phyloP scores from a whole-genome alignment of 306 rosid genomes.

The Pueraria montana region DNA sequence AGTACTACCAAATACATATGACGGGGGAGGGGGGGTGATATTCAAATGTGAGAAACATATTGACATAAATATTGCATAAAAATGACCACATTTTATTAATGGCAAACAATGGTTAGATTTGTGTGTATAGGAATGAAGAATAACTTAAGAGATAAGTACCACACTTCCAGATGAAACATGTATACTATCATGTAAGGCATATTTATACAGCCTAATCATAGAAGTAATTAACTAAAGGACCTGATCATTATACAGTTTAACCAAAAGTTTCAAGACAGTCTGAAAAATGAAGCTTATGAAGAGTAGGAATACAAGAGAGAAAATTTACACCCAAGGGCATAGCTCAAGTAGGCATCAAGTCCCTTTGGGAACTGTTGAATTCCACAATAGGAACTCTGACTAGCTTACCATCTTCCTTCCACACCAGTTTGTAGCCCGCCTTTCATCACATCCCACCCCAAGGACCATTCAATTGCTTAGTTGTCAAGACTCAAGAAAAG shows the following conservation, averaged over 20 bases:
- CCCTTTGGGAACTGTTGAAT: not conserved
- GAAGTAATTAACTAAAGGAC: slow-evolving; percentile 14
- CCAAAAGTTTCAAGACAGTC: not conserved
- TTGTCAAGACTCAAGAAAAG: slow-evolving; percentile 26
- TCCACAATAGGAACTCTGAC: not conserved
- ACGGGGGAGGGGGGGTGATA: not conserved
- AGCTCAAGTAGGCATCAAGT: slow-evolving; percentile 15
- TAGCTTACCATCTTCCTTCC: slow-evolving; percentile 4
- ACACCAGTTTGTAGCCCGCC: not conserved
- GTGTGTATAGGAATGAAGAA: not conserved
- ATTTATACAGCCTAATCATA: slow-evolving; percentile 26
- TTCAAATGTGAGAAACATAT: slow-evolving; percentile 32
- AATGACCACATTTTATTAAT: not conserved
- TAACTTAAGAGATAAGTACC: not conserved
- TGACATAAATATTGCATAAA: not conserved
- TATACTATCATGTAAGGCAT: not conserved
- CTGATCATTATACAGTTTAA: not conserved
- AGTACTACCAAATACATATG: not conserved
- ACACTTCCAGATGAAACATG: slow-evolving; percentile 5
- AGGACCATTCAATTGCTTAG: slow-evolving; percentile 24
- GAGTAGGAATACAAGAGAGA: slow-evolving; percentile 13
- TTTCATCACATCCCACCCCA: not conserved
- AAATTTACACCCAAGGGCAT: slow-evolving; percentile 31
- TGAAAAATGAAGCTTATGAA: slow-evolving; percentile 4
- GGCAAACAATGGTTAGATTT: not conserved